Percentiles rank a stretch among this genome's conserved stretches.
Evolutionary conservation across 345 rosid genomes (phyloP).

Genomic region (Camelina hispida): DNA sequence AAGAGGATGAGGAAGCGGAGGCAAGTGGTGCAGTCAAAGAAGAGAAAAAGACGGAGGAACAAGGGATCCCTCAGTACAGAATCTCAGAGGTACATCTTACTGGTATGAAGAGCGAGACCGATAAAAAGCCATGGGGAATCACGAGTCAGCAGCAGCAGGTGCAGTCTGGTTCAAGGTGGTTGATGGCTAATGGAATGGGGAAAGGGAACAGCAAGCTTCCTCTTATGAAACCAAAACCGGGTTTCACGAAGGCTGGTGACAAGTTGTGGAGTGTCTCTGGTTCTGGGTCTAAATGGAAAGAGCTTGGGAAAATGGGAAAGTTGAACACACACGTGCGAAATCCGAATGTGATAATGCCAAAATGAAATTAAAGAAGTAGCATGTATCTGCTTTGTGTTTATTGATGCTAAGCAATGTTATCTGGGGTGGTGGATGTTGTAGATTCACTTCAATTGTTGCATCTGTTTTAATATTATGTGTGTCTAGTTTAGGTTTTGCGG

Average conservation of each 20-base stretch:
- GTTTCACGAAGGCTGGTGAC: slow-evolving; percentile 61
- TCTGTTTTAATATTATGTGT: neutral
- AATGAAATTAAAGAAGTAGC: slow-evolving; percentile 30
- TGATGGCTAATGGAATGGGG: slow-evolving; percentile 95
- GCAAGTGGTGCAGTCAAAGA: slow-evolving; percentile 45
- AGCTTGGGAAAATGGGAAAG: slow-evolving; percentile 50
- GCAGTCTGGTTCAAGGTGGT: slow-evolving; percentile 95
- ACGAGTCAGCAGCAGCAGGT: slow-evolving; percentile 77
- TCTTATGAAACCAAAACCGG: slow-evolving; percentile 56
- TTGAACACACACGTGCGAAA: slow-evolving; percentile 57
- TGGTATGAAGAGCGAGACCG: slow-evolving; percentile 68
- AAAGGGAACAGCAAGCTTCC: slow-evolving; percentile 68
- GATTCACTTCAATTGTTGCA: slow-evolving; percentile 26
- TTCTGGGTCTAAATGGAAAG: slow-evolving; percentile 70
- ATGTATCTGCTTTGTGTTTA: neutral
- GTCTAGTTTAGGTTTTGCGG: slow-evolving; percentile 33
- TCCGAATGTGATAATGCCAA: slow-evolving; percentile 56
- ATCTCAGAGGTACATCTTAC: slow-evolving; percentile 86
- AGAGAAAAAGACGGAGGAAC: slow-evolving; percentile 55
- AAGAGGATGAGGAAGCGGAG: slow-evolving; percentile 57
- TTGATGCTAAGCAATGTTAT: slow-evolving; percentile 27
- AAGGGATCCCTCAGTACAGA: slow-evolving; percentile 64
- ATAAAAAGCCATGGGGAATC: slow-evolving; percentile 75
- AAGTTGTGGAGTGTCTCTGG: slow-evolving; percentile 90
- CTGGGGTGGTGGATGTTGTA: slow-evolving; percentile 11